phyloP scores from a whole-genome alignment of 129 eudicot genomes.

The Smallanthus sonchifolius region DNA sequence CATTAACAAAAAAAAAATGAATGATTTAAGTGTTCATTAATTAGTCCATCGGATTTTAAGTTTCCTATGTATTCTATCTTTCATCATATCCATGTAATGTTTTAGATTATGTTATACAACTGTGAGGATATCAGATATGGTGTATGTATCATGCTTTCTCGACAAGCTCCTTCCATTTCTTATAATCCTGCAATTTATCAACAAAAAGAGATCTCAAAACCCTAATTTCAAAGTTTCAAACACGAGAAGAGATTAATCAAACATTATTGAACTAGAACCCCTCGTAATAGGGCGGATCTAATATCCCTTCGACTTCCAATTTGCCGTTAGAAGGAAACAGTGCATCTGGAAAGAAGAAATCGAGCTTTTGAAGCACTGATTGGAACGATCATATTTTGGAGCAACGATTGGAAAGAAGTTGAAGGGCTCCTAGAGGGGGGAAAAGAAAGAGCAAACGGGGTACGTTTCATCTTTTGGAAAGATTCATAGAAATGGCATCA shows the following conservation, averaged over 20 bases:
- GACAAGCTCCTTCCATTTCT: slow-evolving; percentile 14
- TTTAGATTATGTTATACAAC: no score
- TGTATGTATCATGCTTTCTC: no score
- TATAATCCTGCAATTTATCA: slow-evolving; percentile 51
- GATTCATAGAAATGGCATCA: no score
- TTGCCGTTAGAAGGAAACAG: slow-evolving; percentile 73
- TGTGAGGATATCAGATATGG: no score
- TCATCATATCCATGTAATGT: no score
- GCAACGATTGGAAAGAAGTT: no score
- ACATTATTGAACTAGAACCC: slow-evolving; percentile 92
- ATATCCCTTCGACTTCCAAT: slow-evolving; percentile 91
- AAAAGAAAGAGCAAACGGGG: no score
- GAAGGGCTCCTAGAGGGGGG: no score
- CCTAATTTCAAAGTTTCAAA: not conserved
- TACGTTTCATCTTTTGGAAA: no score
- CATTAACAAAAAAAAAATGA: not conserved
- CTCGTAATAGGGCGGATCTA: slow-evolving; percentile 93
- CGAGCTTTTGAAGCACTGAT: slow-evolving; percentile 52
- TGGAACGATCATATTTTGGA: not conserved
- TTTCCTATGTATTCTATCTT: no score
- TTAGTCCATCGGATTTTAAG: no score
- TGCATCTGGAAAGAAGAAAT: slow-evolving; percentile 64
- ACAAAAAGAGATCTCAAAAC: not conserved
- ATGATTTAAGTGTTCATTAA: no score
- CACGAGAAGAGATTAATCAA: not conserved